These are phyloP conservation scores for Pseudocercospora macadamiae DNA, from an alignment of 2,329 filamentous ascomycete genomes.

Conservation along the genomic window DNA sequence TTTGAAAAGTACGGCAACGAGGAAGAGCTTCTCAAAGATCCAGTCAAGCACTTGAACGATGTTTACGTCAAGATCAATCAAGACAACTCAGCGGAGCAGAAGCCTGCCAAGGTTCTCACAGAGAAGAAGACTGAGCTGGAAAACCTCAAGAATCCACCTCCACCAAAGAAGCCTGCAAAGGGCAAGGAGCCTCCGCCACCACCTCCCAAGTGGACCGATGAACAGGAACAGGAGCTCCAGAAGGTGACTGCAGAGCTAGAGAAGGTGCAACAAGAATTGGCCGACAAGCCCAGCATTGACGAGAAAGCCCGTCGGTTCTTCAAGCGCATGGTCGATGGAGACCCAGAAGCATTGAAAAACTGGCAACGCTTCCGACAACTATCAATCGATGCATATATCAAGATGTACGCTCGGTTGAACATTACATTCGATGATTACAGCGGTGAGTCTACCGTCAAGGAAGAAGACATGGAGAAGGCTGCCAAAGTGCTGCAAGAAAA, in stretches of 20 bases:
- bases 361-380: constrained; percentile 67
- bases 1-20: constrained; percentile 77
- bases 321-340: constrained; percentile 68
- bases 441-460: constrained; percentile 69
- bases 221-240: constrained; percentile 53
- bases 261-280: constrained; percentile 51
- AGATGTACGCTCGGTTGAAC: constrained; percentile 66
- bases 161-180: constrained; percentile 44
- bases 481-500: constrained; percentile 62
- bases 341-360: constrained; percentile 60
- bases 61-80: constrained; percentile 77
- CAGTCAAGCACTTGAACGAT: constrained; percentile 80
- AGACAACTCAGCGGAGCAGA: constrained; percentile 66
- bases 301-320: constrained; percentile 74
- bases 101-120: constrained; percentile 58
- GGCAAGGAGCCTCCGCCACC: constrained; percentile 49
- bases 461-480: constrained; percentile 64
- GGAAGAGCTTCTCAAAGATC: constrained; percentile 69
- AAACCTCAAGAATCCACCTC: constrained; percentile 42
- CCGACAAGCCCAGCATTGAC: constrained; percentile 63
- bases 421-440: constrained; percentile 68
- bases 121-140: constrained; percentile 48
- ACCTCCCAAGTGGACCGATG: constrained; percentile 42
- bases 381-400: constrained; percentile 66
- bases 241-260: constrained; percentile 52